Base-by-base conservation (phyloP, 2,329 filamentous ascomycete genomes). In the Mycocentrospora acerina region DNA sequence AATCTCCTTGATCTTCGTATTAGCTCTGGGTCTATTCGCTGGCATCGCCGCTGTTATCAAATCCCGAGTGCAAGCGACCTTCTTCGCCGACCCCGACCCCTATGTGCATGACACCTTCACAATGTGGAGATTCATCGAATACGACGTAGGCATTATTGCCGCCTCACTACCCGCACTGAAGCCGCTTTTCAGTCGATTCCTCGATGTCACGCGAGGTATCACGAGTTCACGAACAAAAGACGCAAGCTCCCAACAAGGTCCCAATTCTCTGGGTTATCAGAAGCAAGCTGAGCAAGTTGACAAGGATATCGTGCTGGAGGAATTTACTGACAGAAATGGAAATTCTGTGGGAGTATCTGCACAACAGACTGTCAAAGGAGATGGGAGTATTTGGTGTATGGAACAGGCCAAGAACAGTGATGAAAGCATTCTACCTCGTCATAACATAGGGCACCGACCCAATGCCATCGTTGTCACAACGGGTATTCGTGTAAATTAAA, bases 61-160 rank as follows among this genome's bases (percentile, higher is more conserved):
- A 45, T 61, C 67, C 2, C 50, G 66, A 6, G 56, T 62, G 13
- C 71, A 74, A 47, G 60, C 53, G 25, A 53, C 40, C 13, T 62
- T 69, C 34, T 53, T 72, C 31, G 25, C 40, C 0, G 55, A 68
- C 10, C 48, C 47, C 0, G 70, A 74, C 39, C 63, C 57, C 24
- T 64, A 57, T 8, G 68, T 66, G 31, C 35, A 59, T 31, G 62
- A 71, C 43, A 53, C 53, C 4, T 74, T 73, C 53, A 69, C 67
- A n/a, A 59, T 74, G 9, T 74, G 71, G 71, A 69, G 70, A 45
- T 67, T 63, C 42, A 64, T 74, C 34, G 71, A 75, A 42, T 62
- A 75, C 17, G 68, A 67, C 30, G 52, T 73, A 6, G 71, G 70
- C 3, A 71, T 73, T 29, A 57, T 72, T 2, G 71, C 71, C 4